phyloP scores from a whole-genome alignment of 257 asterid species.

The Primulina huaijiensis region DNA sequence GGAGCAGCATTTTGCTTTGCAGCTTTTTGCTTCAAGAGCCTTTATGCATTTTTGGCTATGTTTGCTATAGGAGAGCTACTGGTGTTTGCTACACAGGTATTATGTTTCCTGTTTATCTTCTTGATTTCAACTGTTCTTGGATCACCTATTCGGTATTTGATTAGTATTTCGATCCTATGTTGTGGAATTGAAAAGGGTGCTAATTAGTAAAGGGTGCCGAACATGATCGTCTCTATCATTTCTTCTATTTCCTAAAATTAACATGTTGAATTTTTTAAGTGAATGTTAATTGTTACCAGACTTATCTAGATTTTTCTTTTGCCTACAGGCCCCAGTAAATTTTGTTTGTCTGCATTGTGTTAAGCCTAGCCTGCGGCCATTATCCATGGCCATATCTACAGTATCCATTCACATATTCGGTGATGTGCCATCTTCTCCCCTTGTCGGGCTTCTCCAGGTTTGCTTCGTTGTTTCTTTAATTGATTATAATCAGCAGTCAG shows the following conservation, averaged over 20 bases:
- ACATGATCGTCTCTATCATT: background rate
- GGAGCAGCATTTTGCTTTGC: conserved; percentile 84
- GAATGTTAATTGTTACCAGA: background rate
- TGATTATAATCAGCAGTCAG: background rate
- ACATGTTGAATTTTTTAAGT: background rate
- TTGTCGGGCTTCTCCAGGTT: conserved; percentile 94
- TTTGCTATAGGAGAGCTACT: conserved; percentile 81
- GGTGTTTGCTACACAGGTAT: conserved; percentile 88
- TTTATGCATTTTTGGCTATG: conserved; percentile 54
- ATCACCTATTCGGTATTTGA: background rate
- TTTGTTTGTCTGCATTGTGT: conserved; percentile 83
- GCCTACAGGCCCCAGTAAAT: conserved; percentile 82
- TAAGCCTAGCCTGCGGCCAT: conserved; percentile 82
- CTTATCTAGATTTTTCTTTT: background rate
- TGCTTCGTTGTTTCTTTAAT: conserved; percentile 15
- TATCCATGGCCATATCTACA: conserved; percentile 87
- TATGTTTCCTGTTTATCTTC: conserved; percentile 14
- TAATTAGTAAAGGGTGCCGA: too few species aligned
- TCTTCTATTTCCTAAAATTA: background rate
- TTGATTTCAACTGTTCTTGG: background rate
- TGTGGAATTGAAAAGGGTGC: background rate
- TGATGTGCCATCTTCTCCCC: conserved; percentile 94
- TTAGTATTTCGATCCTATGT: background rate
- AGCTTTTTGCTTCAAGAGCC: conserved; percentile 76
- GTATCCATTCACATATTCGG: conserved; percentile 84